These are phyloP conservation scores for Apiospora aurea DNA, from an alignment of 2,329 filamentous ascomycete species.

Conservation along the genomic window DNA sequence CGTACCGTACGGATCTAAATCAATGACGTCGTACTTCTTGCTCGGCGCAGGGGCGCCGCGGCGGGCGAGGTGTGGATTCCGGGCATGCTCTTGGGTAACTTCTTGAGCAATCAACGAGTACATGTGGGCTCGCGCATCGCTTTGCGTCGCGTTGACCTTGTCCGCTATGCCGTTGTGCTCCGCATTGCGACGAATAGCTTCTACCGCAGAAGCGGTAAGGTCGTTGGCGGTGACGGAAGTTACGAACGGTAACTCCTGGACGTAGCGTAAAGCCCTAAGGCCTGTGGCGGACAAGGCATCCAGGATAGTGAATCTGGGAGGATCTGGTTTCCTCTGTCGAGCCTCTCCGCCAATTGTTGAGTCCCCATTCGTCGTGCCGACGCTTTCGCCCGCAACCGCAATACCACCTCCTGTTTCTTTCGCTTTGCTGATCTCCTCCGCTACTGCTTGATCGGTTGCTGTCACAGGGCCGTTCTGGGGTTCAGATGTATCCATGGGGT, in stretches of 20 bases:
- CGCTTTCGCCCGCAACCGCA: conserved; percentile 28
- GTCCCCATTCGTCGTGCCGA: conserved; percentile 27
- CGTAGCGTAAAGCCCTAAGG: conserved; percentile 88
- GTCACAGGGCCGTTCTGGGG: conserved; percentile 2
- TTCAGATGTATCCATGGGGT: conserved; percentile 28
- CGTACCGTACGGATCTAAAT: conserved; percentile 94
- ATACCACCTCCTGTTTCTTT: conserved; percentile 30
- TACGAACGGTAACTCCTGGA: conserved; percentile 85
- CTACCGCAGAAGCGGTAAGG: conserved; percentile 76
- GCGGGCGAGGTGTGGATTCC: conserved; percentile 47
- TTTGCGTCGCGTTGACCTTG: conserved; percentile 75
- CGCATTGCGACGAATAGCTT: conserved; percentile 84
- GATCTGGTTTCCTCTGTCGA: conserved; percentile 38
- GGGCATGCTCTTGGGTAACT: conserved; percentile 49
- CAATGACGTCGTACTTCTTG: conserved; percentile 88
- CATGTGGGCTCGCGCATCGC: conserved; percentile 92
- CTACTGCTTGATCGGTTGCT: conserved; percentile 15
- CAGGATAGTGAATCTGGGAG: conserved; percentile 77
- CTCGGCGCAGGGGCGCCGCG: conserved; percentile 47
- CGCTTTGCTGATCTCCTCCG: conserved; percentile 18
- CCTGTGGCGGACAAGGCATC: conserved; percentile 96
- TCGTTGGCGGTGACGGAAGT: conserved; percentile 91
- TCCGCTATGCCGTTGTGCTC: conserved; percentile 78
- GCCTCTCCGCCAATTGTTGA: conserved; percentile 27
- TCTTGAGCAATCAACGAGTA: conserved; percentile 72